These are phyloP conservation scores for Magnusiomyces sp. DNA, from an alignment of 1,139 yeast genomes.

Conservation along the genomic window DNA sequence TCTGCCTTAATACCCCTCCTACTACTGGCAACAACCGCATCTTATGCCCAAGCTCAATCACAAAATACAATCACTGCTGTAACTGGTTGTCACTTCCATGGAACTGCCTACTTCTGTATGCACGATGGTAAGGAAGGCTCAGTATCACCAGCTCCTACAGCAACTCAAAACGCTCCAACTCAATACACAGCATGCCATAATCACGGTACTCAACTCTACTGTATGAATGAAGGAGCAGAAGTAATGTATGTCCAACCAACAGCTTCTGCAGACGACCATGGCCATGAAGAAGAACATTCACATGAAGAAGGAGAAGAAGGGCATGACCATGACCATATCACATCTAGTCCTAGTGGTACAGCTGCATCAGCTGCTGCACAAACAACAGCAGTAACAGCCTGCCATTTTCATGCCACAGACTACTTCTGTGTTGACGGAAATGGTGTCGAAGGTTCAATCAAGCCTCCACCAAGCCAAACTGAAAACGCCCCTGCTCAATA, in stretches of 20 bases:
- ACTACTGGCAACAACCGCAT: no score
- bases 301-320: no score
- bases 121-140: conserved; percentile 8
- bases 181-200: conserved; percentile 8
- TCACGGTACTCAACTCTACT: conserved; percentile 3
- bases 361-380: conserved; percentile 12
- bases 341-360: not conserved
- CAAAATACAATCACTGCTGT: conserved; percentile 11
- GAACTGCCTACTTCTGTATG: conserved; percentile 2
- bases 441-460: conserved; percentile 31
- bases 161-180: conserved; percentile 8
- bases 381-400: conserved; percentile 24
- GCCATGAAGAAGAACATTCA: not conserved
- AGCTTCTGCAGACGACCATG: not conserved
- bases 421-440: conserved; percentile 28
- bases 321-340: no score
- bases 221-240: conserved; percentile 7
- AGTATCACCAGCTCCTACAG: conserved; percentile 7
- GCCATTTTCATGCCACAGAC: conserved; percentile 31
- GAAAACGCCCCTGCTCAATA: conserved; percentile 25
- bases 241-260: conserved; percentile 2
- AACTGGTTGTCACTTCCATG: conserved; percentile 11
- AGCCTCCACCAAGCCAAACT: conserved; percentile 28
- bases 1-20: no score
- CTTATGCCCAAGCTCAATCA: no score